phyloP scores from a whole-genome alignment of 805 yeast genomes.

The Candida bentonensis region DNA sequence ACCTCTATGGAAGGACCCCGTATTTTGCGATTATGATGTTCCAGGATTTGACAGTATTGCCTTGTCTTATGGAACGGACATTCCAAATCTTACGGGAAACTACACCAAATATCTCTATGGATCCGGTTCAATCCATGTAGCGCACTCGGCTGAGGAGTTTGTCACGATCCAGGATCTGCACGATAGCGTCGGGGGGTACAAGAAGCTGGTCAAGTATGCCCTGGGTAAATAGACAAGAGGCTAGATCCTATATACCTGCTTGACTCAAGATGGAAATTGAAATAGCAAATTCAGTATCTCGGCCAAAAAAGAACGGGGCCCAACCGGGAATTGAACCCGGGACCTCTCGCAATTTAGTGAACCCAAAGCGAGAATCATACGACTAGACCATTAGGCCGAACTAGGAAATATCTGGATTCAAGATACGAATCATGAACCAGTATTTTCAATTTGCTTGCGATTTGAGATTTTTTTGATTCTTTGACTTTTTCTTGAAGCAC shows the following conservation, averaged over 20 bases:
- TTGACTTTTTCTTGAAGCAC: too few relatives aligned
- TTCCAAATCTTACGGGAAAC: conserved; percentile 28
- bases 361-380: conserved; percentile 2
- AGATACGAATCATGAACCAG: too few relatives aligned
- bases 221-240: too few relatives aligned
- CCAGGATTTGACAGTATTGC: conserved; percentile 47
- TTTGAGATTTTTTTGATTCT: too few relatives aligned
- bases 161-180: conserved; percentile 33
- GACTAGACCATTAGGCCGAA: conserved; percentile 1
- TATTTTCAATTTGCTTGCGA: too few relatives aligned
- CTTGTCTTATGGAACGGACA: conserved; percentile 40
- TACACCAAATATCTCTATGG: conserved; percentile 45
- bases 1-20: too few relatives aligned
- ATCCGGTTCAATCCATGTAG: conserved; percentile 50
- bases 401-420: too few relatives aligned
- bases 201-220: conserved; percentile 23
- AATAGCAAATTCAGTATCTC: too few relatives aligned
- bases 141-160: conserved; percentile 45
- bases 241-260: too few relatives aligned
- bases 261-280: too few relatives aligned
- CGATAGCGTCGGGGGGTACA: conserved; percentile 40
- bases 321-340: conserved; percentile 2
- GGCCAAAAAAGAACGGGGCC: conserved; percentile 1
- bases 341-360: conserved; percentile 2
- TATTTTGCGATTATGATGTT: conserved; percentile 39